phyloP scores from a whole-genome alignment of 2,329 filamentous ascomycete species.

The Xylariaceae sp. region DNA sequence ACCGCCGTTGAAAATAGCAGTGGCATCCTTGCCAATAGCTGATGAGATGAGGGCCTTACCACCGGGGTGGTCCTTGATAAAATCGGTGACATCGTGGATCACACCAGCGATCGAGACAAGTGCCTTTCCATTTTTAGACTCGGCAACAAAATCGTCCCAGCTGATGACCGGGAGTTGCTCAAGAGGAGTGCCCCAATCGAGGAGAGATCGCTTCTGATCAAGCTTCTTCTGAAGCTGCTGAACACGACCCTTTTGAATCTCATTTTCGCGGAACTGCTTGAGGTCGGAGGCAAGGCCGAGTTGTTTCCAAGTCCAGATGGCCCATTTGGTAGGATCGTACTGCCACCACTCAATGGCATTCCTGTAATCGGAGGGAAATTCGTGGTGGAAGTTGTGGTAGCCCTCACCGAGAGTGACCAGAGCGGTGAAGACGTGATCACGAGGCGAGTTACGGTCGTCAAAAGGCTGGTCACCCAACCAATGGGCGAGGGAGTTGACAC shows the following conservation, averaged over 20 bases:
- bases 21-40: slow-evolving; percentile 63
- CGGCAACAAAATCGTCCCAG: slow-evolving; percentile 63
- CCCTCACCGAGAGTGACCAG: slow-evolving; percentile 65
- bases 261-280: slow-evolving; percentile 87
- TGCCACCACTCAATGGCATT: slow-evolving; percentile 68
- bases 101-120: slow-evolving; percentile 61
- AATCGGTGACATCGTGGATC: slow-evolving; percentile 61
- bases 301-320: slow-evolving; percentile 65
- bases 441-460: slow-evolving; percentile 66
- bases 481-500: slow-evolving; percentile 51
- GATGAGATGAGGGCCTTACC: slow-evolving; percentile 63
- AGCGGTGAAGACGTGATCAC: slow-evolving; percentile 65
- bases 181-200: slow-evolving; percentile 64
- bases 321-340: slow-evolving; percentile 70
- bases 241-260: slow-evolving; percentile 70
- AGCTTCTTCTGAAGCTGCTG: slow-evolving; percentile 68
- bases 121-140: slow-evolving; percentile 59
- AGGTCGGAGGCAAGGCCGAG: slow-evolving; percentile 66
- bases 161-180: slow-evolving; percentile 40
- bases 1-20: slow-evolving; percentile 66
- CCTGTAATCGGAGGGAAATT: slow-evolving; percentile 68
- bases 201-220: slow-evolving; percentile 58
- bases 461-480: slow-evolving; percentile 63
- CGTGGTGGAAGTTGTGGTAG: slow-evolving; percentile 73
- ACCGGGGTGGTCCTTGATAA: slow-evolving; percentile 65